Percentiles rank a stretch among this genome's conserved stretches.
These are phyloP conservation scores for Terana coerulea DNA, from an alignment of 768 basidiomycete genomes.

Conservation along the genomic window DNA sequence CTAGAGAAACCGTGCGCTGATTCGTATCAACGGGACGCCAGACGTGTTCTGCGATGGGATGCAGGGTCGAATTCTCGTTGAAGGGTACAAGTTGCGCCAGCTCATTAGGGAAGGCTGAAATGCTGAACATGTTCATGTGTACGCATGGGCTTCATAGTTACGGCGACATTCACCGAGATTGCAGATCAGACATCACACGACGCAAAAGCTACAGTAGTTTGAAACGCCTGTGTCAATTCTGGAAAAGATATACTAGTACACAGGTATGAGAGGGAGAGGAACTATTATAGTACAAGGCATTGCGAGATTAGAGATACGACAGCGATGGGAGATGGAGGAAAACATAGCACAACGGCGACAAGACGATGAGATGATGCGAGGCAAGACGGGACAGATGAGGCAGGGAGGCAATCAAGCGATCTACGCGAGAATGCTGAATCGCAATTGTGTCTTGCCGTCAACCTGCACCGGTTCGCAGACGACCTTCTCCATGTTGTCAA, in stretches of 20 bases:
- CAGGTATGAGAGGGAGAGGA: background rate
- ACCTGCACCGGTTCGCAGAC: slow-evolving; percentile 36
- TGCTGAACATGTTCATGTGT: too few relatives aligned
- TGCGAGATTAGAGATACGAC: slow-evolving; percentile 1
- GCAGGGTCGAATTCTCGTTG: too few relatives aligned
- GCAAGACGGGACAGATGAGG: background rate
- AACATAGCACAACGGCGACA: background rate
- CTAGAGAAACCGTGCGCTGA: too few relatives aligned
- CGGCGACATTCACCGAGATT: too few relatives aligned
- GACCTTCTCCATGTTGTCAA: slow-evolving; percentile 52
- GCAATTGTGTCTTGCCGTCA: slow-evolving; percentile 32
- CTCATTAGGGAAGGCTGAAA: too few relatives aligned
- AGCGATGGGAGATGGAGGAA: background rate
- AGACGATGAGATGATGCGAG: background rate
- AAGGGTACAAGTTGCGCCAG: too few relatives aligned
- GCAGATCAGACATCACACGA: too few relatives aligned
- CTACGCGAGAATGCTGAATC: slow-evolving; percentile 36
- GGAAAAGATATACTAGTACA: background rate
- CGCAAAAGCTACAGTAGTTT: too few relatives aligned
- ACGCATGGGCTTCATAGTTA: too few relatives aligned
- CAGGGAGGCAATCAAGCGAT: background rate
- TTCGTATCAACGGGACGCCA: too few relatives aligned
- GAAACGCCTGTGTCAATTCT: too few relatives aligned
- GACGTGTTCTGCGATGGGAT: too few relatives aligned
- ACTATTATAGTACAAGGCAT: background rate